Base-by-base conservation (phyloP, 2,329 filamentous ascomycete genomes). In the Ceratocystis destructans region DNA sequence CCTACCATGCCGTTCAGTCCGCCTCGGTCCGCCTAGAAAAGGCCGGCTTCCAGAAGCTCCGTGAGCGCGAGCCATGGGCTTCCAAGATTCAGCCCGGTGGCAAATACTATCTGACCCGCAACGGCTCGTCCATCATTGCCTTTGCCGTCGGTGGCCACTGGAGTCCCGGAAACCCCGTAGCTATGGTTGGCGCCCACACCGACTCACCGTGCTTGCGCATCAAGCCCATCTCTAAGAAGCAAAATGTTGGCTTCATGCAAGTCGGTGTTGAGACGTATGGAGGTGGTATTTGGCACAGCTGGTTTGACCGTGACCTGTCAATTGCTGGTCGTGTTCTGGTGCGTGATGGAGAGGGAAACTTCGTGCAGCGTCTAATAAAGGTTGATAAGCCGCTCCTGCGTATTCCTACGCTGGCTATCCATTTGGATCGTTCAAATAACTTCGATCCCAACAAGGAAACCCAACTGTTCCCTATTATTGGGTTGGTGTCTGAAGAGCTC, bases 361-460 rank as follows among this genome's bases (percentile, higher is more conserved):
- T 96, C 70, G 83, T 86, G 69, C 88, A 90, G 77, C 92, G 87
- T 76, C 82, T 99, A 66, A 84, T 97, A 77, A 94, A 95, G 78
- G 84, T 99, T 70, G 88, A 96, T 72, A 86, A 88, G 72, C 94
- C 94, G 17, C 88, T 99, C 71, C 82, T 97, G 70, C 85, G 94
- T 64, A 93, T 99, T 68, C 94, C 94, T 1, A 96, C 91, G 2
- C 80, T 99, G 69, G 94, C 94, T 44, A 95, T 97, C 70, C 94
- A 99, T 76, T 84, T 99, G 67, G 88, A 96, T 73, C 87, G 93
- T 66, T 86, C 89, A 71, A 82, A 88, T 72, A 89, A 82, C 69
- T 99, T 99, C 73, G 82, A 90, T 66, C 96, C 95, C 73, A 99
- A 97, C 81, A 97, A 96, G 79, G 94, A 99, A 79, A 90, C 87